Evolutionary conservation across 305 asterid genomes (phyloP), one percentile per base, ranked within the genome.

Genomic region (Fraxinus floribunda): DNA sequence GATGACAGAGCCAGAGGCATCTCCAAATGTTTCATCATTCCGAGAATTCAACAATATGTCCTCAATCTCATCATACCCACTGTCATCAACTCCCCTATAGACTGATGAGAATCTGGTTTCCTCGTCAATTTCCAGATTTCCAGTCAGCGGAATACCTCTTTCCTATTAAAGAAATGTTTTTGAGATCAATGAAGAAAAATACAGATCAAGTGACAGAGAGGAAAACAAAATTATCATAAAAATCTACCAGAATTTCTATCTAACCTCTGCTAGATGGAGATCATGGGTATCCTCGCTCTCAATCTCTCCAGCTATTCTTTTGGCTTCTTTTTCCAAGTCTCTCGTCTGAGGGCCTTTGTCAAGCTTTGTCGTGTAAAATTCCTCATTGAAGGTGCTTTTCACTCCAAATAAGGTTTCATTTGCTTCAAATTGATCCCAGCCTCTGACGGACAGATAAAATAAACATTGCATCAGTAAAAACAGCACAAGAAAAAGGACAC

Each of bases 391-490:
- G 78, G 99, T 94, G 87, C 98, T 97, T 85, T 89, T 97, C 39
- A 97, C 97, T 80, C 99, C 99, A 88, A 97, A 97, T 75, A 97
- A 90, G 15, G 94, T 83, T 87, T 90, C 94, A 85, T 97, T 97
- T 84, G 89, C 95, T 86, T 91, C 92, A 87, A 97, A 97, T 84
- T 97, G 99, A 89, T 97, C 94, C 99, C 99, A 97, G 78, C 98
- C 93, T 91, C 99, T 97, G 87, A 84, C 35, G 68, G 16, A 8
- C 36, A 80, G 76, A 70, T 22, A 82, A 44, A 80, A 64, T 13
- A 64, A 32, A 44, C 68, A 77, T 78, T 77, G 70, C 38, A 78
- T 71, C 74, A 57, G 79, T 34, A 16, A 77, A 77, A 41, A 82
- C 76, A 76, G 75, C 77, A 71, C 60, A 52, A 80, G 70, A 62